phyloP scores from a whole-genome alignment of 2,329 filamentous ascomycete species.

The Colletotrichum truncatum region DNA sequence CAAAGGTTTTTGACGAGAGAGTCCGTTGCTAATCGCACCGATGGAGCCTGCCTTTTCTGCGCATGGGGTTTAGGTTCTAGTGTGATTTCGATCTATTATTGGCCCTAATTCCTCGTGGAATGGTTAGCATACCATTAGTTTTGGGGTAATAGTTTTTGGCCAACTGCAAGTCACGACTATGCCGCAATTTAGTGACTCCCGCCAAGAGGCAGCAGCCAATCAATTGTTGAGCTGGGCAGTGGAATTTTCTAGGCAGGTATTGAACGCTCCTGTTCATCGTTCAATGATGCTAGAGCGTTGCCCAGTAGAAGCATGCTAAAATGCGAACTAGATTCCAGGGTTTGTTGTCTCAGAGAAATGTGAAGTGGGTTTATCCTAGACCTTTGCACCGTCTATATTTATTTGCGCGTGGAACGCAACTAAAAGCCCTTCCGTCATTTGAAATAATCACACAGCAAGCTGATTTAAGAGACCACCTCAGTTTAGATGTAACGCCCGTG shows the following conservation, averaged over 20 bases:
- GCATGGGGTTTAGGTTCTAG: no score
- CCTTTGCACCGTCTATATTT: not conserved
- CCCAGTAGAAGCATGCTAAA: not conserved
- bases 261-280: slow-evolving; percentile 18
- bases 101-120: not conserved
- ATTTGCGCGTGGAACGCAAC: not conserved
- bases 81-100: not conserved
- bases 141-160: not conserved
- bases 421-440: not conserved
- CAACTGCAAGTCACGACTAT: slow-evolving; percentile 1
- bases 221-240: not conserved
- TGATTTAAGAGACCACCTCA: not conserved
- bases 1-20: no score
- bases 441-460: not conserved
- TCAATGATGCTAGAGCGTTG: slow-evolving; percentile 10
- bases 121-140: not conserved
- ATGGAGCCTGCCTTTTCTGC: no score
- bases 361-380: not conserved
- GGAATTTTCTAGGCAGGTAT: slow-evolving; percentile 23
- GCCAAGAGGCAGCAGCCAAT: not conserved
- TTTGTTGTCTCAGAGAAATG: slow-evolving; percentile 6
- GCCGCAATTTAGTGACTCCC: not conserved
- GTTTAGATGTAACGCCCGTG: not conserved
- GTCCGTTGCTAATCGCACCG: no score
- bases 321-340: not conserved